A percentile compares a stretch with the other conserved stretches of the same genome.
These are phyloP conservation scores for Pythium pectinolyticum DNA, from an alignment of 352 stramenopile genomes.

Conservation along the genomic window DNA sequence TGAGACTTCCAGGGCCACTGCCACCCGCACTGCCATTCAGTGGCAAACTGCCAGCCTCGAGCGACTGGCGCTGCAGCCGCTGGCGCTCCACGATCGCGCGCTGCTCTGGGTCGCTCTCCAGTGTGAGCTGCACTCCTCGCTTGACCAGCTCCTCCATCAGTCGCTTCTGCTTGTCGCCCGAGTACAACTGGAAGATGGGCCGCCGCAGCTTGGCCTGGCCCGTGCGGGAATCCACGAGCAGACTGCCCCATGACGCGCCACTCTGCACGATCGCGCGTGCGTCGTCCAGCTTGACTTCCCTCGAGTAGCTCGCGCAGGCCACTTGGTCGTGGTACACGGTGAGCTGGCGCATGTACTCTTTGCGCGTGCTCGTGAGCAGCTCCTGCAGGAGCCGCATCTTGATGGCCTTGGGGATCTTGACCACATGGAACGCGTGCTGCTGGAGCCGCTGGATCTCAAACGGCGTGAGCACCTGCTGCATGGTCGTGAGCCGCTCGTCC, in stretches of 20 bases:
- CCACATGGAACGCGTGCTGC: slow-evolving; percentile 53
- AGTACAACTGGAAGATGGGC: slow-evolving; percentile 58
- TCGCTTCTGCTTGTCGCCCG: slow-evolving; percentile 25
- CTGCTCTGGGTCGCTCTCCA: slow-evolving; percentile 67
- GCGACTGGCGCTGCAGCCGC: slow-evolving; percentile 28
- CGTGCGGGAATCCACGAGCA: slow-evolving; percentile 26
- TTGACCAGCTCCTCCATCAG: slow-evolving; percentile 63
- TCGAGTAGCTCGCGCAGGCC: slow-evolving; percentile 47
- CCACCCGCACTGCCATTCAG: neutral
- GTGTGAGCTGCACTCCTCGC: slow-evolving; percentile 61
- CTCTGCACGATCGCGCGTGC: slow-evolving; percentile 73
- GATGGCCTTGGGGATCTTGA: slow-evolving; percentile 71
- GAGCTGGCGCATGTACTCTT: slow-evolving; percentile 43
- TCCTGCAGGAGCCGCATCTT: slow-evolving; percentile 60
- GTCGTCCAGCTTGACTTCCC: slow-evolving; percentile 66
- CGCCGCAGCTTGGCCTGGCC: slow-evolving; percentile 15
- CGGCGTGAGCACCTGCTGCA: slow-evolving; percentile 78
- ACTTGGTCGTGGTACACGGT: slow-evolving; percentile 55
- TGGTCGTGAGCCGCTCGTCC: slow-evolving; percentile 58
- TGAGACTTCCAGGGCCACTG: neutral
- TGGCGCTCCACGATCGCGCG: slow-evolving; percentile 49
- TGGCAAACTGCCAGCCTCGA: slow-evolving; percentile 23
- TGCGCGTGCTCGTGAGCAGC: slow-evolving; percentile 41
- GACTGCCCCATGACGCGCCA: slow-evolving; percentile 36
- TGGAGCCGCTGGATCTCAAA: slow-evolving; percentile 78